A percentile compares a stretch with the other conserved stretches of the same genome.
Evolutionary conservation across 2,329 filamentous ascomycete genomes (phyloP).

Genomic region (Scorias spongiosa): DNA sequence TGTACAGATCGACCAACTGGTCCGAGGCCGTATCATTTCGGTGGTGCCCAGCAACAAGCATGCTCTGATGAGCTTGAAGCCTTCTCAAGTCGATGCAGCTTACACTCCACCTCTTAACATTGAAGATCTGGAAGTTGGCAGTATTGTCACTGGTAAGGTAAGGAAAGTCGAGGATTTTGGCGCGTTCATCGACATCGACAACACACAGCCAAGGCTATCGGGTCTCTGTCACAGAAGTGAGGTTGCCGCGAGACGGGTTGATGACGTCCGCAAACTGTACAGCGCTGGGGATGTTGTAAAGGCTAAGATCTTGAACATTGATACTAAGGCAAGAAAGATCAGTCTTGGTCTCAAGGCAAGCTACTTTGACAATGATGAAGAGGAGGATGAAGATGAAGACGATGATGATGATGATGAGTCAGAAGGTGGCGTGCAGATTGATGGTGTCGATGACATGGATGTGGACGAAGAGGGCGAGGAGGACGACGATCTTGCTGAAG

Average conservation of each 20-base stretch:
- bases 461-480: slow-evolving; percentile 17
- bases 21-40: slow-evolving; percentile 68
- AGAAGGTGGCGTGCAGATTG: slow-evolving; percentile 18
- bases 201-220: slow-evolving; percentile 66
- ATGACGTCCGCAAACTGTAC: slow-evolving; percentile 80
- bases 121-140: slow-evolving; percentile 61
- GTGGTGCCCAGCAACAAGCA: slow-evolving; percentile 55
- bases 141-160: slow-evolving; percentile 76
- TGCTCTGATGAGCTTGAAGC: slow-evolving; percentile 74
- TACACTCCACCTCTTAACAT: slow-evolving; percentile 61
- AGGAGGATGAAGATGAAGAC: slow-evolving; percentile 28
- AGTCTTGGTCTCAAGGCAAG: slow-evolving; percentile 88
- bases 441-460: slow-evolving; percentile 14
- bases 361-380: slow-evolving; percentile 55
- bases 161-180: slow-evolving; percentile 91
- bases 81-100: slow-evolving; percentile 65
- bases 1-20: slow-evolving; percentile 78
- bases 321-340: slow-evolving; percentile 59
- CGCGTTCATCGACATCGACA: slow-evolving; percentile 82
- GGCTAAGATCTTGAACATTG: slow-evolving; percentile 69
- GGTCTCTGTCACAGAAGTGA: slow-evolving; percentile 86
- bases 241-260: slow-evolving; percentile 70
- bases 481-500: slow-evolving; percentile 25
- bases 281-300: slow-evolving; percentile 87
- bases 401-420: slow-evolving; percentile 27